phyloP scores from a whole-genome alignment of 441 rosid species.

The Pelargonium citronellum region DNA sequence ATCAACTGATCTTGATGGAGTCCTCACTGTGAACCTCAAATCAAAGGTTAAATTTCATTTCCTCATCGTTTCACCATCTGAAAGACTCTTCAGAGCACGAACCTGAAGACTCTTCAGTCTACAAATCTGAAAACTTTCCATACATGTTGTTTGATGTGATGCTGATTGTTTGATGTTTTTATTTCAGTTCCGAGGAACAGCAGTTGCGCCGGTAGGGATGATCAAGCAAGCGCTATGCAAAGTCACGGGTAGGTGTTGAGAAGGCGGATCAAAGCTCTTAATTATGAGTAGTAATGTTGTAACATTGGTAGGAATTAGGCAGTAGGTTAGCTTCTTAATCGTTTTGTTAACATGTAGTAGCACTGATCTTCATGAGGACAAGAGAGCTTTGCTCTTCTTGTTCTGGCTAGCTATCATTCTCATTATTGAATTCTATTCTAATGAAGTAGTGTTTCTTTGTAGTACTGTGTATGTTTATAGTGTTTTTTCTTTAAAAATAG shows the following conservation, averaged over 20 bases:
- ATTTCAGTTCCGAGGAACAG: conserved; percentile 61
- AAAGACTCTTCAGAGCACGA: too few species aligned
- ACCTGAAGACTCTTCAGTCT: too few species aligned
- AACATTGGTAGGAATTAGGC: conserved; percentile 10
- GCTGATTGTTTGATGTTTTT: not conserved
- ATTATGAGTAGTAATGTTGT: not conserved
- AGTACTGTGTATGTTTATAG: not conserved
- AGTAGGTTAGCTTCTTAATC: conserved; percentile 16
- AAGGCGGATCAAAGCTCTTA: conserved; percentile 9
- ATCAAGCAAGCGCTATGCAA: conserved; percentile 56
- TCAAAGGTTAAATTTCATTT: conserved; percentile 43
- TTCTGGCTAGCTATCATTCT: not conserved
- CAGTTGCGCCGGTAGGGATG: conserved; percentile 55
- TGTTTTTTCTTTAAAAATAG: not conserved
- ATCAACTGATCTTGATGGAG: conserved; percentile 42
- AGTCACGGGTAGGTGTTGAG: conserved; percentile 37
- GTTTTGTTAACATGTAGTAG: conserved; percentile 7
- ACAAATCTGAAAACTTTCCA: too few species aligned
- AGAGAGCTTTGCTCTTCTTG: not conserved
- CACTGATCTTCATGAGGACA: not conserved
- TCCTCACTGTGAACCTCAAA: conserved; percentile 46
- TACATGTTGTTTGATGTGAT: too few species aligned
- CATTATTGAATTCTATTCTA: not conserved
- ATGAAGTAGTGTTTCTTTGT: not conserved
- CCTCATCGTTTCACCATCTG: not conserved